These are phyloP conservation scores for Sugiyamaella paludigena DNA, from an alignment of 1,139 yeast species.

Conservation along the genomic window DNA sequence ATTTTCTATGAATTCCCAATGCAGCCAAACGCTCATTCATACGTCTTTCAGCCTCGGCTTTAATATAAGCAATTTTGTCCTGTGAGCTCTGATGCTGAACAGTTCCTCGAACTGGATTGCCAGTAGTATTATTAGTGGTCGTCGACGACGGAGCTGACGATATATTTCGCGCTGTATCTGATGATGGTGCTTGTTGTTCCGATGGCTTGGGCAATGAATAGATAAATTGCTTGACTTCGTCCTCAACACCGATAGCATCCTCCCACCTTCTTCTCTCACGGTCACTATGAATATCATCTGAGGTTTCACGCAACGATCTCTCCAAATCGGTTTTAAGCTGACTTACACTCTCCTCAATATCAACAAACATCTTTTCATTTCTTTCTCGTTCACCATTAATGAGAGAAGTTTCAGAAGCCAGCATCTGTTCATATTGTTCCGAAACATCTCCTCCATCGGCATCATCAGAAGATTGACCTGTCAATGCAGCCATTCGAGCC, in stretches of 20 bases:
- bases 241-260: constrained; percentile 73
- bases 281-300: constrained; percentile 42
- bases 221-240: constrained; percentile 65
- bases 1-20: constrained; percentile 62
- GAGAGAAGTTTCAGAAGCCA: constrained; percentile 52
- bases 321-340: constrained; percentile 66
- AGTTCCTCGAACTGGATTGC: constrained; percentile 22
- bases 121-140: neutral
- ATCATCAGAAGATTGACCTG: constrained; percentile 63
- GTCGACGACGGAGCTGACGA: neutral
- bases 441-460: constrained; percentile 46
- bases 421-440: constrained; percentile 55
- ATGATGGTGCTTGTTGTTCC: constrained; percentile 12
- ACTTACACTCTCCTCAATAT: constrained; percentile 70
- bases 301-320: constrained; percentile 35
- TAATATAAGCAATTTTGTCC: constrained; percentile 73
- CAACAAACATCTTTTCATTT: constrained; percentile 56
- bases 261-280: constrained; percentile 77
- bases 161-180: neutral
- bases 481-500: constrained; percentile 87
- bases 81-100: constrained; percentile 10
- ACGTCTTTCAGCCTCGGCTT: constrained; percentile 86
- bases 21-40: constrained; percentile 89
- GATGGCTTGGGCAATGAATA: constrained; percentile 44
- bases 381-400: constrained; percentile 49